Evolutionary conservation across 2,329 filamentous ascomycete species (phyloP), one percentile per base, ranked within the genome.

Genomic region (Cordyceps javanica): DNA sequence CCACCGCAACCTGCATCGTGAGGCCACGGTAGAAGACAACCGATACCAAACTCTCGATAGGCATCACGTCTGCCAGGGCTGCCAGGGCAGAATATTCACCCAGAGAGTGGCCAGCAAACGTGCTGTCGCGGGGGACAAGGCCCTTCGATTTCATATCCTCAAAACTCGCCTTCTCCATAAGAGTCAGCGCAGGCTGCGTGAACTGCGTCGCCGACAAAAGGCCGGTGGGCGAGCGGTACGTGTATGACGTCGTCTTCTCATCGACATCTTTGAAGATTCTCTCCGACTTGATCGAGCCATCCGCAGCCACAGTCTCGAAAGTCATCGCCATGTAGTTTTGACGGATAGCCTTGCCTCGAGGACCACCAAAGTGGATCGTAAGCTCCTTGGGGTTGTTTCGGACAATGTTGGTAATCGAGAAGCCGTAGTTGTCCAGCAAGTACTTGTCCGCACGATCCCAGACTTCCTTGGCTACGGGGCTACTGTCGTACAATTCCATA

Each of bases 291-390:
- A 96, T 91, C 36, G 85, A 85, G 26, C 94, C 94, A 72, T 99
- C 94, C 2, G 90, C 78, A 59, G 88, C 89, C 55, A 99, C 91
- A n/a, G 93, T 95, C 79, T 99, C 94, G 74, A 97, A 99, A 49
- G 93, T 97, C 94, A 99, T 99, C 60, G 93, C 87, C 89, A 97
- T 97, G 80, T 99, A 99, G 76, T 99, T 99, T 70, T 96, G 89
- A 62, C 94, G 91, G 66, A 99, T 99, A 53, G 91, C 91, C 78
- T 97, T 99, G 70, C 94, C 94, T 59, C 91, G 89, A 61, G 94
- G 91, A 50, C 94, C 94, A 77, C 95, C 94, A 69, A 99, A 99
- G 79, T 99, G 90, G 63, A 99, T 90, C 5, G 95, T 99, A 57
- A 99, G 86, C 77, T 97, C 94, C 81, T 97, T 97, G 62, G 94